Conservation (phyloP, 306 rosid species). For the Glycine tomentella region DNA sequence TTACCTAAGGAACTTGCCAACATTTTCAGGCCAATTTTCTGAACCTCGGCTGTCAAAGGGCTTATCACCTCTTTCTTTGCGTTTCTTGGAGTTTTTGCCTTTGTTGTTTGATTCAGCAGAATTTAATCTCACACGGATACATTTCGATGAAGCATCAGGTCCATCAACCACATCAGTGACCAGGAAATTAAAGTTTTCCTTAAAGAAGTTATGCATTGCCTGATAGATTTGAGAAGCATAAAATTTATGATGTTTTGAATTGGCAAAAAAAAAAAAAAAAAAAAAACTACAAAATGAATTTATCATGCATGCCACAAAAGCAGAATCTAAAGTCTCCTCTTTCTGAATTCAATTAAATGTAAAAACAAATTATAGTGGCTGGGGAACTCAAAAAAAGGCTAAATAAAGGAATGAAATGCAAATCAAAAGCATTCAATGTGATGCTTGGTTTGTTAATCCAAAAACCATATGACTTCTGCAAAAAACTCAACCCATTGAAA, state of each 20-base stretch:
- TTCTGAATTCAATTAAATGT: slow-evolving; percentile 23
- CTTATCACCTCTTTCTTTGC: slow-evolving; percentile 80
- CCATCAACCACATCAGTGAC: slow-evolving; percentile 89
- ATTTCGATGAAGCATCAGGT: slow-evolving; percentile 87
- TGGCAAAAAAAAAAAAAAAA: too few species aligned
- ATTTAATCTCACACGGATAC: slow-evolving; percentile 86
- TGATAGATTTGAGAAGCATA: slow-evolving; percentile 52
- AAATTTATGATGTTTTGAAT: not conserved
- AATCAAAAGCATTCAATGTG: slow-evolving; percentile 35
- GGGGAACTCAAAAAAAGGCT: not conserved
- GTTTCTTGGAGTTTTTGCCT: slow-evolving; percentile 74
- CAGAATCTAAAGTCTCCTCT: slow-evolving; percentile 7
- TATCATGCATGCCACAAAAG: slow-evolving; percentile 28
- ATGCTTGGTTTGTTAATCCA: slow-evolving; percentile 10
- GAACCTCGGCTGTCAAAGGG: slow-evolving; percentile 97
- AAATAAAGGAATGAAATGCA: slow-evolving; percentile 5
- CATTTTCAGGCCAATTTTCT: slow-evolving; percentile 78
- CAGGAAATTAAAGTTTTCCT: slow-evolving; percentile 85
- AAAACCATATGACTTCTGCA: slow-evolving; percentile 11
- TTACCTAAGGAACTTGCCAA: slow-evolving; percentile 87
- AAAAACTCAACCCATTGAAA: slow-evolving; percentile 11
- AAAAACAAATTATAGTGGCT: slow-evolving; percentile 2
- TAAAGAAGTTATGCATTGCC: slow-evolving; percentile 88
- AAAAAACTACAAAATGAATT: slow-evolving; percentile 23
- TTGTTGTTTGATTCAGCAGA: slow-evolving; percentile 59